Base-by-base conservation (phyloP, 257 asterid genomes). In the Gynochthodes officinalis region DNA sequence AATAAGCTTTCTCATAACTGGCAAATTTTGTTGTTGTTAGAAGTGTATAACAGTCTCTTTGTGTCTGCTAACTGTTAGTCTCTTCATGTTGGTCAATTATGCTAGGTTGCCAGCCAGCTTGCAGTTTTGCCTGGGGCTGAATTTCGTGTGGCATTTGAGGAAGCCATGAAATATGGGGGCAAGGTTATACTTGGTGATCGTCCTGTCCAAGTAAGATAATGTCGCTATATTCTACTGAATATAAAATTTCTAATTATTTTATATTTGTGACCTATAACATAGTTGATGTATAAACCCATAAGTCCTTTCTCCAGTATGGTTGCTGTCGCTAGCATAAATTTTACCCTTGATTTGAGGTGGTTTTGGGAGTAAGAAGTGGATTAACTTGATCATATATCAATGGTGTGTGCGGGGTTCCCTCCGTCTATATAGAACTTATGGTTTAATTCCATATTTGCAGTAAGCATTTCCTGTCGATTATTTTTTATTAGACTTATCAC, bases 71-170 rank as follows among this genome's bases (percentile, higher is more conserved):
- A 70, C 64, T 65, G 23, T 63, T 52, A 35, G 32, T 25, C n/a
- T 55, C 70, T 40, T 8, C 78, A 42, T 80, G 46, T 73, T 52
- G 40, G 69, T 76, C 43, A 50, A 60, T 50, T 21, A 50, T 73
- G 28, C 46, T 73, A 94, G 99, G 95, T 94, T 76, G 99, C 97
- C 73, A 87, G 84, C 81, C 77, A 87, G 80, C 96, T 89, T 73
- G 96, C 85, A 84, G 99, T 91, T 84, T 65, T 89, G 43, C 99
- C 99, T 9, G 99, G 99, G 66, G 96, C 89, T 44, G 99, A 94
- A 85, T 94, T 94, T 76, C 99, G 97, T 75, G 96, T 87, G 73
- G 99, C 92, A 64, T 91, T 81, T 79, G 99, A 94, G 60, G 99
- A 94, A 86, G 97, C 99, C 67, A 84, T 77, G 88, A 91, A 91